phyloP scores from a whole-genome alignment of 2,329 filamentous ascomycete genomes.

The Salinomyces thailandicus region DNA sequence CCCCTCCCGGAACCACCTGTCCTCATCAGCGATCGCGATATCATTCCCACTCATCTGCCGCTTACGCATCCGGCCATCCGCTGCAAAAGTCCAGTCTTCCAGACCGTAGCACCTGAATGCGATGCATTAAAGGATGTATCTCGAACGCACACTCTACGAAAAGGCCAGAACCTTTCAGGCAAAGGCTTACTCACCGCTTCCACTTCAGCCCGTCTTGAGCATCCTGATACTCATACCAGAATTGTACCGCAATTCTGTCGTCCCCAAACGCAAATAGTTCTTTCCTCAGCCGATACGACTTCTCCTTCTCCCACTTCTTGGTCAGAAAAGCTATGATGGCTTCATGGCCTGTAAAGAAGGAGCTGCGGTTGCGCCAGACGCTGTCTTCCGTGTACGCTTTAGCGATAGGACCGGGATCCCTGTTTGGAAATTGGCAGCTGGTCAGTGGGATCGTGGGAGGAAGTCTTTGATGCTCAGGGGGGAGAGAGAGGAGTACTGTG shows the following conservation, averaged over 20 bases:
- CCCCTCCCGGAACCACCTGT: conserved; percentile 60
- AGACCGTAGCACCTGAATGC: conserved; percentile 82
- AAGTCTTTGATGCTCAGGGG: no score
- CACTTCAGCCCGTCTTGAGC: conserved; percentile 53
- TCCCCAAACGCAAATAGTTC: conserved; percentile 70
- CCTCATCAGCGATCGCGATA: conserved; percentile 49
- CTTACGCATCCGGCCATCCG: conserved; percentile 61
- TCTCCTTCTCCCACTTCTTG: conserved; percentile 64
- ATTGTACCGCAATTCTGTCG: conserved; percentile 70
- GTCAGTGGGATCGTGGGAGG: no score
- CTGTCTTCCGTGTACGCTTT: conserved; percentile 64
- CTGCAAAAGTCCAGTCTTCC: conserved; percentile 67
- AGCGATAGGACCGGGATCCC: conserved; percentile 54
- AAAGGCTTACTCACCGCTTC: no score
- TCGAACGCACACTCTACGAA: neutral
- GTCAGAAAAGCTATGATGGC: conserved; percentile 58
- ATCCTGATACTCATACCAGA: conserved; percentile 74
- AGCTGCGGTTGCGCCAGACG: conserved; percentile 69
- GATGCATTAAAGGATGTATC: neutral
- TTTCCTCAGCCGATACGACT: conserved; percentile 64
- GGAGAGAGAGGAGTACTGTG: conserved; percentile 47
- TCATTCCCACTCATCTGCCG: conserved; percentile 68
- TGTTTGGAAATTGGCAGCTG: no score
- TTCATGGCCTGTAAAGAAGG: conserved; percentile 58
- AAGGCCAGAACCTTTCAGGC: no score